These are phyloP conservation scores for Leishmania braziliensis DNA, from an alignment of 208 protist genomes.

Conservation along the genomic window DNA sequence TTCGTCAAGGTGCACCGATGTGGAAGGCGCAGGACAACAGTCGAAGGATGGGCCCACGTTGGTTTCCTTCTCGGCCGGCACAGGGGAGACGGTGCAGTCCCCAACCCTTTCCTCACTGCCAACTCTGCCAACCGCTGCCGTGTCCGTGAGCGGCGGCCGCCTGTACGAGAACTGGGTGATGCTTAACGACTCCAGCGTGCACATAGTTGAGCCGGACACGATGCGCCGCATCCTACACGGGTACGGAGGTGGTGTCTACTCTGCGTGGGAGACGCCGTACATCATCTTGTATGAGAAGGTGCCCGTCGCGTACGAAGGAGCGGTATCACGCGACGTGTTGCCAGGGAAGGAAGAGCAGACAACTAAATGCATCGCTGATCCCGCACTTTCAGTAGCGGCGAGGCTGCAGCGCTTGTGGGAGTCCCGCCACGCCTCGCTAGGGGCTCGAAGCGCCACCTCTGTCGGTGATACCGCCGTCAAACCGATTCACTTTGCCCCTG, in stretches of 20 bases:
- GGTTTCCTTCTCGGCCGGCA: not conserved
- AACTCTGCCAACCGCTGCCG: not conserved
- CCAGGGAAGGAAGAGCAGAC: not conserved
- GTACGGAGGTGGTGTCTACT: constrained; percentile 42
- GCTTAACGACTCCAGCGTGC: constrained; percentile 62
- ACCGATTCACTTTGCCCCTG: not conserved
- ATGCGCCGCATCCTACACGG: constrained; percentile 44
- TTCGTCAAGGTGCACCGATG: not conserved
- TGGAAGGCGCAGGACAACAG: not conserved
- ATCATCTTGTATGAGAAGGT: constrained; percentile 60
- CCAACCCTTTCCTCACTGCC: constrained; percentile 3
- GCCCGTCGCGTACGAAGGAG: constrained; percentile 12
- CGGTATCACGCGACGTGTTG: not conserved
- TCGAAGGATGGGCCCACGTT: not conserved
- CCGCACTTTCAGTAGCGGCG: not conserved
- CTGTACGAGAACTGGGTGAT: constrained; percentile 51
- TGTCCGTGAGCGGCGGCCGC: constrained; percentile 13
- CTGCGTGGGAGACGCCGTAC: constrained; percentile 56
- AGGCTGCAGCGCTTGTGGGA: constrained; percentile 5
- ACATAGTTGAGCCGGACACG: constrained; percentile 20
- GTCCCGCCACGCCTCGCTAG: not conserved
- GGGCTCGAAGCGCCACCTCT: not conserved
- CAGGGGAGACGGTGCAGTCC: not conserved
- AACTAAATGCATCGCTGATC: too few species aligned
- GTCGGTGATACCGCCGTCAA: not conserved